phyloP scores from a whole-genome alignment of 1,284 basidiomycete species.

The Xanthoconium separans region DNA sequence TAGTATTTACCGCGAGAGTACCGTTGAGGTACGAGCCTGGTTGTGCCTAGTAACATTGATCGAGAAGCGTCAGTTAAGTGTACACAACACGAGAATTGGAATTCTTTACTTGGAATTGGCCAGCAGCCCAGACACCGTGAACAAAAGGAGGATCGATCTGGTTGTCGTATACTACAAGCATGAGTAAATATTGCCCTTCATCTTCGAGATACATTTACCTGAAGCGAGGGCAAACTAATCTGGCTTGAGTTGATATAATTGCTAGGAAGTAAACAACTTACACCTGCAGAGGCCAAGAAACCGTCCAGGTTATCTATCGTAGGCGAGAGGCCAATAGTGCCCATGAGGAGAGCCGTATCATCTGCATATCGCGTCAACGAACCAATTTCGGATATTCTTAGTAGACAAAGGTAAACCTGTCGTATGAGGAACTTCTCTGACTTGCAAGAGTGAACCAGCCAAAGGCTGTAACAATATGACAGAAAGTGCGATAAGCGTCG shows the following conservation, averaged over 20 bases:
- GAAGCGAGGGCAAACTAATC: slow-evolving; percentile 44
- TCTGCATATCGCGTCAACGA: slow-evolving; percentile 28
- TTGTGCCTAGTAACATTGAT: slow-evolving; percentile 33
- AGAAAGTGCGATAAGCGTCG: slow-evolving; percentile 42
- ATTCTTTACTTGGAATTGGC: slow-evolving; percentile 47
- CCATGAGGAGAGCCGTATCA: slow-evolving; percentile 38
- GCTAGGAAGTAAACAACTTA: slow-evolving; percentile 27
- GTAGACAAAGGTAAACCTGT: slow-evolving; percentile 31
- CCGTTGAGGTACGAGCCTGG: slow-evolving; percentile 45
- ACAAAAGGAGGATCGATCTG: slow-evolving; percentile 57
- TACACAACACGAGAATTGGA: background rate
- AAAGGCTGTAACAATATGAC: slow-evolving; percentile 53
- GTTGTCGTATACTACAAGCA: slow-evolving; percentile 41
- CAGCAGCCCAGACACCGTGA: slow-evolving; percentile 45
- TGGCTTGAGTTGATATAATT: background rate
- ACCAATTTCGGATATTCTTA: background rate
- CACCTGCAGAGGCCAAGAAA: slow-evolving; percentile 60
- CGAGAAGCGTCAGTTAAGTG: background rate
- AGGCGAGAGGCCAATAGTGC: slow-evolving; percentile 43
- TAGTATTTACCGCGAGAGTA: slow-evolving; percentile 50
- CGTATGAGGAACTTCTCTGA: slow-evolving; percentile 40
- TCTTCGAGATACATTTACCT: slow-evolving; percentile 24
- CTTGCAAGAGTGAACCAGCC: slow-evolving; percentile 55
- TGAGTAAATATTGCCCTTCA: slow-evolving; percentile 11
- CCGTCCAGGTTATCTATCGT: slow-evolving; percentile 44